Evolutionary conservation across 1,284 basidiomycete species (phyloP), one percentile per base, ranked within the genome.

Genomic region (Chiua sp.): DNA sequence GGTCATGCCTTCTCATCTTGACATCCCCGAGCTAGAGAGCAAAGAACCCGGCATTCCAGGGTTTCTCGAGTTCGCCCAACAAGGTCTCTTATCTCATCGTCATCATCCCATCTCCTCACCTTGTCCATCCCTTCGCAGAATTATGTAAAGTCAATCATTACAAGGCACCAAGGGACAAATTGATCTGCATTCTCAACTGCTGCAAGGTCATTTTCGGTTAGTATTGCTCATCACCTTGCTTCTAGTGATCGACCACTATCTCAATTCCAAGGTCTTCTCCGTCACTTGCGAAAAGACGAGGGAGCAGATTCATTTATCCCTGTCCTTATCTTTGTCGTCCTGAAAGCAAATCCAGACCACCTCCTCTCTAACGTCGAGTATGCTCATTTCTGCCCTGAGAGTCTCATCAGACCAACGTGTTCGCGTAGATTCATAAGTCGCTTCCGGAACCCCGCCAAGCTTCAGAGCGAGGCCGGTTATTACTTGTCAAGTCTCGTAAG

Each of bases 131-230:
- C 35, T 15, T 4, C 22, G 37, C 69, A 94, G 96, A 98, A 76
- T 80, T 99, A 51, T 77, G 95, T 69, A 99, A 98, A 82, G 92
- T 99, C 67, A 98, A 98, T 73, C 95, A 98, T 74, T 99, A 98
- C 82, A 98, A 98, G 75, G 97, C 97, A 23, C 97, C 97, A 13
- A 83, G 97, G 51, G 97, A 99, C 78, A 99, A 99, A 79, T 82
- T 98, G 63, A 99, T 99, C 62, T 99, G 98, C 78, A 92, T 99
- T 51, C 80, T 99, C 52, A 99, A 99, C 72, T 94, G 90, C 78
- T 99, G 96, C 87, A 99, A 99, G 81, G 96, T 99, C 77, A 98
- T 99, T 71, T 99, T 98, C 74, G 97, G 97, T 94, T 68, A 64
- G 88, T 72, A 48, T 61, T 49, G 62, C 51, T 26, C 59, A 57